Conservation (phyloP, 176 grass and related monocot genomes). For the Zoysia japonica region DNA sequence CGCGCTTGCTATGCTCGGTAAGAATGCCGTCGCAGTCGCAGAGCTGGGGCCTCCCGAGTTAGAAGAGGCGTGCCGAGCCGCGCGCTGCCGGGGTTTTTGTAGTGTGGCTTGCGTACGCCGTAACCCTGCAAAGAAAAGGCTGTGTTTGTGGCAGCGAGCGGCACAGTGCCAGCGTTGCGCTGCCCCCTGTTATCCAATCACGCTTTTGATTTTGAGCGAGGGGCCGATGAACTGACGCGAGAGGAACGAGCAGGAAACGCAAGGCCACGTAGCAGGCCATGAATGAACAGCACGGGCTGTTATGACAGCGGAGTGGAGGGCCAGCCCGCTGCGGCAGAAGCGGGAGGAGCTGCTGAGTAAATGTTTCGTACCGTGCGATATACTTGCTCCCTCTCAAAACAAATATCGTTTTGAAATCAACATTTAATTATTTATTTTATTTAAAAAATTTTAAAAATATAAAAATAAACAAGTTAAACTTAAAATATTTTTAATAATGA, state of each 20-base stretch:
- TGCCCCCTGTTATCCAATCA: conserved; percentile 57
- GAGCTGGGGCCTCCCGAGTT: background rate
- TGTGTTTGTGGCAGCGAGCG: conserved; percentile 1
- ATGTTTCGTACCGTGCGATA: too few relatives aligned
- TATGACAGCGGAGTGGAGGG: conserved; percentile 20
- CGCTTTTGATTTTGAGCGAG: background rate
- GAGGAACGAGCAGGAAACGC: background rate
- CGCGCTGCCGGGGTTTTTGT: conserved; percentile 23
- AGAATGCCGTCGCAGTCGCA: background rate
- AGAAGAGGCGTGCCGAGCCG: too few relatives aligned
- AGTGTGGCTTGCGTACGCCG: background rate
- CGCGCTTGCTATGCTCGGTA: background rate
- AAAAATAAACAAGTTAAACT: too few relatives aligned
- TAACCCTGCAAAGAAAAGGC: conserved; percentile 4
- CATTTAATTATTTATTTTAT: too few relatives aligned
- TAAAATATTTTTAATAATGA: too few relatives aligned
- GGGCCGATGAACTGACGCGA: background rate
- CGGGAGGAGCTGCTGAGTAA: background rate
- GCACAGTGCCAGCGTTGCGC: background rate
- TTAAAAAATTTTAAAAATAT: too few relatives aligned
- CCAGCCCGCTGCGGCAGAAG: conserved; percentile 13
- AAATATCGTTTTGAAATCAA: too few relatives aligned
- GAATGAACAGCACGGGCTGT: conserved; percentile 50
- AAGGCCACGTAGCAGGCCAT: conserved; percentile 27
- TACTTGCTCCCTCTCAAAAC: too few relatives aligned